Base-by-base conservation (phyloP, 306 rosid species). In the Quercus robur region DNA sequence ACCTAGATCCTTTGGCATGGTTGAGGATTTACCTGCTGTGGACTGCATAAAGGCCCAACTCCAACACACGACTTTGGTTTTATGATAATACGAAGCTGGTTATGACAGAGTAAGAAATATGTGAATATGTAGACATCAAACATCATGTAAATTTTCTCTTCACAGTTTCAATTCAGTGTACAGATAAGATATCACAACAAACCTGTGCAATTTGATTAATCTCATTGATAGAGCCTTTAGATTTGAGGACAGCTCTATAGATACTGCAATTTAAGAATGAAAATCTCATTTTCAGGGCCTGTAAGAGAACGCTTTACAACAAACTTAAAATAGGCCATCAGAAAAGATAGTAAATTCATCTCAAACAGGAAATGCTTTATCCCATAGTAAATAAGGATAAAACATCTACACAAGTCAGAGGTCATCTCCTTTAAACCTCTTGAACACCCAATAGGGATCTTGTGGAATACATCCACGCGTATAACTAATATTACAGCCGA, bases 191-290 rank as follows among this genome's bases (percentile, higher is more conserved):
- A 78, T 14, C 71, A 75, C 75, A 87, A 84, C 87, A 81, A 79
- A 95, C 99, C 99, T 93, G 99, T 31, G 97, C 92, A 88, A 96
- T 89, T 84, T 90, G 97, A 82, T 93, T 96, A 81, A 96, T 88
- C 85, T 96, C 98, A 70, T 89, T 91, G 80, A 93, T 91, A 30
- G 89, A 89, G 77, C 97, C 86, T 76, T 89, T 86, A 55, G 98
- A 93, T 81, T 93, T 93, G 86, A 90, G 90, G 62, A 88, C 93
- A 75, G 97, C 84, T 81, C 86, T 93, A 79, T 96, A 93, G 80
- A 96, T 76, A 75, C 99, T 96, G 93, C 85, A 90, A 55, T 83
- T 74, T 31, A 78, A 61, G 74, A 83, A 72, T 58, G 83, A 70
- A 71, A 66, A 57, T 75, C 59, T 71, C 75, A 56, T 75, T 76